A percentile compares a stretch with the other conserved stretches of the same genome.
These are phyloP conservation scores for Marchantia polymorpha DNA, from an alignment of 225 moss, liverwort and hornwort species.

Conservation along the genomic window DNA sequence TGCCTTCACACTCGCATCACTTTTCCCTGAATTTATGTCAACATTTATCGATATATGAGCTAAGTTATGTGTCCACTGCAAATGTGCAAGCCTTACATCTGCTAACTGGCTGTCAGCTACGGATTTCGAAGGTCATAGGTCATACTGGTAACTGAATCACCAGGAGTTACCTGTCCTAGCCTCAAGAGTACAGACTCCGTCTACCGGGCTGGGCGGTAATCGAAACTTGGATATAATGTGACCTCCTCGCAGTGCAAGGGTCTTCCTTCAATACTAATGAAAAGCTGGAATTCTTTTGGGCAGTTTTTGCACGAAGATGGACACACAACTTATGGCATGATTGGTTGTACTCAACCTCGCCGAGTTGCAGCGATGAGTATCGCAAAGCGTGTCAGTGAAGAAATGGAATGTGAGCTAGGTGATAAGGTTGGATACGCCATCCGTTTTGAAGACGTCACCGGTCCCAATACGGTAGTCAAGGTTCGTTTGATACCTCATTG, in stretches of 20 bases:
- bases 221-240: background rate
- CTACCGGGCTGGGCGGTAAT: no score
- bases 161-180: no score
- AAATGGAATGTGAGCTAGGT: constrained; percentile 93
- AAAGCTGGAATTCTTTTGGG: background rate
- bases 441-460: constrained; percentile 99
- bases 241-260: background rate
- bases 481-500: constrained; percentile 26
- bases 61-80: background rate
- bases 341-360: constrained; percentile 96
- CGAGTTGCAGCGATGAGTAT: constrained; percentile 99
- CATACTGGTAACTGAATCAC: no score
- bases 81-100: background rate
- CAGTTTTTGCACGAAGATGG: constrained; percentile 99
- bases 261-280: background rate
- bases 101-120: background rate
- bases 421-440: constrained; percentile 99
- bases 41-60: background rate
- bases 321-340: constrained; percentile 88
- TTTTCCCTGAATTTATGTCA: background rate
- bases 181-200: no score
- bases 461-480: constrained; percentile 94
- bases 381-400: constrained; percentile 98
- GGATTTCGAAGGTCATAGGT: background rate
- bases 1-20: background rate